Evolutionary conservation across 495 filamentous ascomycete species (phyloP), one percentile per base, ranked within the genome.

Genomic region (Aspergillus sclerotiicarbonarius): DNA sequence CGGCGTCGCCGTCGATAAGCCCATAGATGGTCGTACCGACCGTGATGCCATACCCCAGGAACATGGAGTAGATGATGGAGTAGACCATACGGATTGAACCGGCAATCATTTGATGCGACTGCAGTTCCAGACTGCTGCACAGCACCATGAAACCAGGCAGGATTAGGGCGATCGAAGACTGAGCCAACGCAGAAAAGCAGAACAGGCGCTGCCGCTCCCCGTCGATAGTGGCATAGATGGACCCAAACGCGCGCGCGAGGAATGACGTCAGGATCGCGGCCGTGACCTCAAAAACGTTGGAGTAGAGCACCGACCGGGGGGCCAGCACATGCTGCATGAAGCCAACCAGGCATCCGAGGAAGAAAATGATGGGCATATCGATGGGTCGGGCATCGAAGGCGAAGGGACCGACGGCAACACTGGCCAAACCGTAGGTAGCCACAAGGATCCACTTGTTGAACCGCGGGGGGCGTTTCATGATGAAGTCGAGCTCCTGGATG

Each of bases 51-150:
- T 92, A 97, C 25, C 91, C 93, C 6, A 98, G 85, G 73, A 96
- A 96, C 1, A 97, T 80, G 0, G 92, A 93, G 71, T 96, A 97
- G 57, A 97, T 93, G 59, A 97, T 88, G 8, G 91, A 89, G 66
- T 96, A 96, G 1, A 98, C 90, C 89, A 97, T 93, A 44, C 93
- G 90, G 33, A 96, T 90, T 9, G 90, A 92, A 3, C 93, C 93
- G 21, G 93, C 90, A 18, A 97, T 89, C 51, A 98, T 87, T 58
- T 88, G 86, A 50, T 85, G 82, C 3, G 89, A 93, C 70, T 97
- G 93, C 12, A 98, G 82, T 72, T 98, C 93, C 25, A 98, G 81
- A 62, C 84, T 87, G 46, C 86, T 87, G 68, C 89, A 91, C 41
- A 95, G 78, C 10, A 95, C 89, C 54, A 88, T 87, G 68, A 91